Evolutionary conservation across 352 stramenopile species (phyloP), one percentile per base, ranked within the genome.

Genomic region (Blastocystis hominis): DNA sequence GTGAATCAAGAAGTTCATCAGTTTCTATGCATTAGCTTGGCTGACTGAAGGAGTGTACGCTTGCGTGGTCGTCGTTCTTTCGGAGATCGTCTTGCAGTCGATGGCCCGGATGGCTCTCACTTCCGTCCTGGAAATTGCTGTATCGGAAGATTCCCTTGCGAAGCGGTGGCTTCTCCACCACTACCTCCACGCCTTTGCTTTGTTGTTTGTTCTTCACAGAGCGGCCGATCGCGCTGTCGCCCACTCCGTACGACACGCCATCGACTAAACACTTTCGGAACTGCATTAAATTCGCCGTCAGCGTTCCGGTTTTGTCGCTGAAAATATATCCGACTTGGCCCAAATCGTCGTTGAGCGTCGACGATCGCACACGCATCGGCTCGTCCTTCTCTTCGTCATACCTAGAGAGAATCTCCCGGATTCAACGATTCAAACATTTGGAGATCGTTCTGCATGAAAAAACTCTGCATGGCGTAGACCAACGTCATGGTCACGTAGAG

Each of bases 231-330:
- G 94, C 92, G 1, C 91, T 94, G 2, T 92, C 94, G n/a, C 93
- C 93, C 24, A 91, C 91, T 47, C 94, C 94, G 76, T 97, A 98
- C 0, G 93, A 93, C 10, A 93, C 78, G 0, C 94, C 94, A 9
- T 91, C 93, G 66, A 98, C 94, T 0, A 93, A 94, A 80, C 94
- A 97, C 78, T 95, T 95, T 40, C 94, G 91, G 66, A 98, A 97
- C 89, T 98, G 93, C 96, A 99, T 98, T 4, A 98, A 91, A 90
- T 99, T 99, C 89, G 95, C 97, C 0, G 97, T 99, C 3, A 99
- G 91, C n/a, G 97, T 99, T n/a, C 97, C 97, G 1, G 97, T 99
- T 89, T 99, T 99, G 91, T 99, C 97, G 0, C 93, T 97, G 90
- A 99, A 99, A 4, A 99, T 94, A 88, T 99, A 98, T 40, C 95